These are phyloP conservation scores for Thozetella sp. DNA, from an alignment of 495 filamentous ascomycete genomes.

Conservation along the genomic window DNA sequence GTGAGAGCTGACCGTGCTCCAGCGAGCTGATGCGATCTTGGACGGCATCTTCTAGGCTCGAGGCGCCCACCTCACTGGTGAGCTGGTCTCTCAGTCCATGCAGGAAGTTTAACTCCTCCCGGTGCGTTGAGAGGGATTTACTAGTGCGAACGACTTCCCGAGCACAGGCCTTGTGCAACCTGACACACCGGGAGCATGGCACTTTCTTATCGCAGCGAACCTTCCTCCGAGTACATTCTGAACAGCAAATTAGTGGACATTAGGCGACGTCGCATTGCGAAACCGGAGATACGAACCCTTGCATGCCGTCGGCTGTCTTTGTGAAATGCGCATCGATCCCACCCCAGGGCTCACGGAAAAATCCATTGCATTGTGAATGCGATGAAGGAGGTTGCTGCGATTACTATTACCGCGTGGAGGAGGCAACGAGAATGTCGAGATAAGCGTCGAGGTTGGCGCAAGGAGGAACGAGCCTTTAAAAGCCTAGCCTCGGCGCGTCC, in stretches of 20 bases:
- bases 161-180: slow-evolving; percentile 21
- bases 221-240: slow-evolving; percentile 35
- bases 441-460: too few species aligned
- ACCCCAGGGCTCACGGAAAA: too few species aligned
- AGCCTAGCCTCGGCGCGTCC: too few species aligned
- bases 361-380: too few species aligned
- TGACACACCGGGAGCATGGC: slow-evolving; percentile 30
- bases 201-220: slow-evolving; percentile 33
- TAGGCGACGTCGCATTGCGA: not conserved
- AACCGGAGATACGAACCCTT: not conserved
- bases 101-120: not conserved
- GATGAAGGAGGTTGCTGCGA: too few species aligned
- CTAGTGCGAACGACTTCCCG: not conserved
- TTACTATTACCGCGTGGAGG: too few species aligned
- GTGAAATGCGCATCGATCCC: not conserved
- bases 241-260: not conserved
- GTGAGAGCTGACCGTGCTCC: not conserved
- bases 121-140: not conserved
- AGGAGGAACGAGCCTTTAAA: too few species aligned
- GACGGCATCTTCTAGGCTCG: not conserved
- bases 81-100: not conserved
- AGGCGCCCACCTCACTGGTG: not conserved
- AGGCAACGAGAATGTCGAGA: too few species aligned
- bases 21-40: not conserved
- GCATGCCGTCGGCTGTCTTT: not conserved